Evolutionary conservation across 805 yeast genomes (phyloP).

Genomic region (Wickerhamomyces canadensis): DNA sequence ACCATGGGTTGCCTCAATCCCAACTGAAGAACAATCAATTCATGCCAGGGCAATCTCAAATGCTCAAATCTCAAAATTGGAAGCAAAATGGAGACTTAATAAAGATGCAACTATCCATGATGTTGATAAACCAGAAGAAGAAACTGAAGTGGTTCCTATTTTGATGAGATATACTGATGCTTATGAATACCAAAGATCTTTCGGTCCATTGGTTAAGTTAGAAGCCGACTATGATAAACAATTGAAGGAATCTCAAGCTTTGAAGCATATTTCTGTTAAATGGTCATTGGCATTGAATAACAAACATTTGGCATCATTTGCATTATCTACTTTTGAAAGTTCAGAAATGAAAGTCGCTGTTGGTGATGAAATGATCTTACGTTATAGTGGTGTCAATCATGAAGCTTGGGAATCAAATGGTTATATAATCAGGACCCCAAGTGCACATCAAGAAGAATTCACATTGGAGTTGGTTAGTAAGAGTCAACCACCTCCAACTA

Average conservation of each 20-base stretch:
- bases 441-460: conserved; percentile 57
- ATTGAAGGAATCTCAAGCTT: conserved; percentile 69
- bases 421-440: conserved; percentile 65
- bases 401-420: conserved; percentile 73
- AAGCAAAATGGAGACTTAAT: conserved; percentile 75
- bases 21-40: conserved; percentile 58
- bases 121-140: conserved; percentile 46
- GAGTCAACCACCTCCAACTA: conserved; percentile 48
- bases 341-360: conserved; percentile 65
- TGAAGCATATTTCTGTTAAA: conserved; percentile 62
- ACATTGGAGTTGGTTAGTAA: conserved; percentile 59
- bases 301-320: conserved; percentile 62
- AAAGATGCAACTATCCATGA: conserved; percentile 69
- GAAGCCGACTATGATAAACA: conserved; percentile 79
- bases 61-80: conserved; percentile 65
- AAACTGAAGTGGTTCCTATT: conserved; percentile 62
- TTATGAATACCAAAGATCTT: conserved; percentile 76
- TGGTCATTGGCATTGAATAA: conserved; percentile 72
- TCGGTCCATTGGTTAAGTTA: conserved; percentile 74
- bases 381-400: conserved; percentile 51
- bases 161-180: conserved; percentile 77
- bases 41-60: conserved; percentile 51
- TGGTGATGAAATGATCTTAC: conserved; percentile 76
- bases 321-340: conserved; percentile 61
- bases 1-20: conserved; percentile 75